These are phyloP conservation scores for Kwoniella dejecticola DNA, from an alignment of 768 basidiomycete genomes.

Conservation along the genomic window DNA sequence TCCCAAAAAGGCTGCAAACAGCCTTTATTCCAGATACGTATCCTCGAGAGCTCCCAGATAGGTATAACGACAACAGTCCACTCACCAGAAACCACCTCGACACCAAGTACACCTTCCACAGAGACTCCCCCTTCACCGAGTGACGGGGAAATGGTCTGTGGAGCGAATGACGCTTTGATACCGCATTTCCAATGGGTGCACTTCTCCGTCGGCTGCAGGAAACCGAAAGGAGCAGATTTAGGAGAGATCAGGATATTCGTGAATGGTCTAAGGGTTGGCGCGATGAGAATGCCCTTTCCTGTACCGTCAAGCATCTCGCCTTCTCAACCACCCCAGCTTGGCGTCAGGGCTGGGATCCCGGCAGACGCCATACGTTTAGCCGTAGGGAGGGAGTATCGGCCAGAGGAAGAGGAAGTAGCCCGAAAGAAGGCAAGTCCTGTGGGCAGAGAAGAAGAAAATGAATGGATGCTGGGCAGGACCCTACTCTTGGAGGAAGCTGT, in stretches of 20 bases:
- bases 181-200: conserved; percentile 54
- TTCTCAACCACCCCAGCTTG: conserved; percentile 24
- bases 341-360: conserved; percentile 17
- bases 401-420: conserved; percentile 3
- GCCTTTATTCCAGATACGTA: conserved; percentile 45
- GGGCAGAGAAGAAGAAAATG: conserved; percentile 44
- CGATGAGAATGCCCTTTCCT: conserved; percentile 43
- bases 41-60: conserved; percentile 53
- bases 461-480: conserved; percentile 49
- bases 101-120: conserved; percentile 1
- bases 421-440: conserved; percentile 2
- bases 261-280: conserved; percentile 49
- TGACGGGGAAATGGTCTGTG: conserved; percentile 42
- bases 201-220: conserved; percentile 42
- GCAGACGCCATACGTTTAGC: conserved; percentile 35
- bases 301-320: conserved; percentile 14
- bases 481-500: conserved; percentile 48
- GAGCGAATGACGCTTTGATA: conserved; percentile 48
- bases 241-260: conserved; percentile 46
- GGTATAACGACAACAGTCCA: conserved; percentile 34
- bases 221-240: conserved; percentile 33
- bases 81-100: conserved; percentile 6
- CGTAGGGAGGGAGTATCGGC: conserved; percentile 24
- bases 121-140: conserved; percentile 13
- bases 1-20: conserved; percentile 35